Percentiles rank a stretch among this genome's conserved stretches.
Conservation (phyloP, 164 flowering plant genomes). For the Sedum album region DNA sequence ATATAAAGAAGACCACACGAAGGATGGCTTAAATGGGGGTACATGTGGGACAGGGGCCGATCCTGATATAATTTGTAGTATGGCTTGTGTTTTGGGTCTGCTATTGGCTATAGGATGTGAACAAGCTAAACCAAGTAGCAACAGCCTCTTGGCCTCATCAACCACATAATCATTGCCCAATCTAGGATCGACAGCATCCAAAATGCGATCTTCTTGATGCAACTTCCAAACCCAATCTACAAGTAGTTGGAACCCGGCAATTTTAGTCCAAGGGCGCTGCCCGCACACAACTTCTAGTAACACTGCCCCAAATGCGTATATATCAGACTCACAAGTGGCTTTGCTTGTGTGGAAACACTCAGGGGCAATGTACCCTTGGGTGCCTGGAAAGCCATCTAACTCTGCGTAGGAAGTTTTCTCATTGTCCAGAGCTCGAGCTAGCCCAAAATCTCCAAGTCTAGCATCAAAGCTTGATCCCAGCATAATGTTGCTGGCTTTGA, state of each 20-base stretch:
- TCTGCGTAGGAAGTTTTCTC: conserved; percentile 26
- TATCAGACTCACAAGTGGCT: conserved; percentile 32
- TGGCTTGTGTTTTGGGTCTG: conserved; percentile 8
- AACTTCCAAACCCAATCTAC: conserved; percentile 9
- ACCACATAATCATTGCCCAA: conserved; percentile 7
- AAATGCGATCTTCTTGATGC: conserved; percentile 8
- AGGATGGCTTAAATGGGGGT: conserved; percentile 4
- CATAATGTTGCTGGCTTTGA: conserved; percentile 45
- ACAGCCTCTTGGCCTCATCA: conserved; percentile 7
- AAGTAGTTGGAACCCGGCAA: background rate
- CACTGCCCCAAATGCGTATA: conserved; percentile 34
- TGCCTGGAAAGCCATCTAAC: conserved; percentile 37
- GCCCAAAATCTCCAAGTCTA: conserved; percentile 38
- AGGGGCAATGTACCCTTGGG: conserved; percentile 45
- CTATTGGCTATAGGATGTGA: conserved; percentile 6
- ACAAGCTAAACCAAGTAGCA: conserved; percentile 5
- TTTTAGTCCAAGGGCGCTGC: conserved; percentile 23
- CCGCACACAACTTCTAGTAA: conserved; percentile 36
- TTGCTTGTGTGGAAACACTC: conserved; percentile 28
- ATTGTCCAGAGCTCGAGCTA: conserved; percentile 29
- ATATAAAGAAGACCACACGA: conserved; percentile 3
- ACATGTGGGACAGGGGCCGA: background rate
- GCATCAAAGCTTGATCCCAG: conserved; percentile 31
- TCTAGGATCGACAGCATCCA: conserved; percentile 7
- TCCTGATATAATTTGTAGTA: conserved; percentile 7